Evolutionary conservation across 1,284 basidiomycete genomes (phyloP), one percentile per base, ranked within the genome.

Genomic region (Butyriboletus appendiculatus): DNA sequence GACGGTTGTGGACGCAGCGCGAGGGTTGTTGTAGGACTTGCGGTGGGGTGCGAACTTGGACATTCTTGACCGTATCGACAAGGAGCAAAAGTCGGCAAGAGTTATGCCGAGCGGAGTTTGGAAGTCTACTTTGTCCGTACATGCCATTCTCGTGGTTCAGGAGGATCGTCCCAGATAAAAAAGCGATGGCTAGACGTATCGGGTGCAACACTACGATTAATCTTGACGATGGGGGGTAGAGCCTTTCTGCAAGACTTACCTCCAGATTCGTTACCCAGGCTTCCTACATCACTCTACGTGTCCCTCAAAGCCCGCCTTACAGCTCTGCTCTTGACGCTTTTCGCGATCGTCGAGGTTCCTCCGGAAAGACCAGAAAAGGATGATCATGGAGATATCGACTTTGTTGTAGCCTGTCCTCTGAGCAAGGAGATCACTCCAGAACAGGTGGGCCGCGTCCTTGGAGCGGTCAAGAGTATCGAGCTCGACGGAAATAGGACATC

Each of bases 41-140:
- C 75, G 75, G 65, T 90, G 89, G 1, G 88, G 89, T n/a, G 88
- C 88, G 68, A 80, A 91, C 70, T 87, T 91, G 53, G 88, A 90
- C 88, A 91, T 90, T 7, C 10, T 24, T n/a, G 39, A 45, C 24
- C 15, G 15, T 16, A 6, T 32, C 8, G 16, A 45, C 16, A 18
- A 26, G 38, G 26, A 32, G 28, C n/a, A 12, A 12, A 12, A 12
- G 10, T 30, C 30, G 30, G 30, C 11, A 2, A 33, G 20, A 35
- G 37, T 39, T n/a, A 20, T 3, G 24, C 12, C 22, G 44, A 59
- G 59, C 63, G 58, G 60, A 60, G 60, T 65, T 59, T 42, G 16
- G 0, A 58, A 32, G n/a, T 45, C 1, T 20, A 3, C 14, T 40
- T 40, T 30, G 18, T 32, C 32, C 12, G 8, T n/a, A 32, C 38